These are phyloP conservation scores for Penicillium sp. DNA, from an alignment of 2,329 filamentous ascomycete genomes.

Conservation along the genomic window DNA sequence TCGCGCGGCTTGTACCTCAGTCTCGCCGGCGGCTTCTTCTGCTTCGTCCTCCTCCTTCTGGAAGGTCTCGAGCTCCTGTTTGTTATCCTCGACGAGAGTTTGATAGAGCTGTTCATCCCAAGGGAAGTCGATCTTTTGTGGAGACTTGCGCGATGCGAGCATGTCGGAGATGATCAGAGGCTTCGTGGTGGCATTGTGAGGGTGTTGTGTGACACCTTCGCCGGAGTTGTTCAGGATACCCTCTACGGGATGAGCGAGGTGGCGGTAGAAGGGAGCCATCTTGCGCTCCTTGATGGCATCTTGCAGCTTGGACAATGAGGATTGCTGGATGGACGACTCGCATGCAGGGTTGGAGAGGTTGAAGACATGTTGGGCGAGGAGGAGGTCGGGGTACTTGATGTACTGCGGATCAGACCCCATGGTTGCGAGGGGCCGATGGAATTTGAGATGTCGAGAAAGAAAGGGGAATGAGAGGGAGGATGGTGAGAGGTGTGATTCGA, in stretches of 20 bases:
- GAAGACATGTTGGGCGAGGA: constrained; percentile 70
- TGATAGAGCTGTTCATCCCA: constrained; percentile 93
- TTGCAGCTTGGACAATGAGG: constrained; percentile 64
- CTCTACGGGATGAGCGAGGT: constrained; percentile 68
- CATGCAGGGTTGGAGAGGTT: constrained; percentile 66
- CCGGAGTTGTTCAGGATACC: constrained; percentile 79
- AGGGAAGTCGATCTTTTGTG: constrained; percentile 69
- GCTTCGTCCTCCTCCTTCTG: constrained; percentile 93
- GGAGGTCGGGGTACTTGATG: constrained; percentile 66
- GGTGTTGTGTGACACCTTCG: constrained; percentile 61
- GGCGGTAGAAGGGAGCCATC: constrained; percentile 70
- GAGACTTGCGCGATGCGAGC: constrained; percentile 71
- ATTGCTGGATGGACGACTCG: constrained; percentile 56
- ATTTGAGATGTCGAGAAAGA: background rate
- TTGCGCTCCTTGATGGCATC: constrained; percentile 67
- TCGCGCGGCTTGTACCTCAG: constrained; percentile 87
- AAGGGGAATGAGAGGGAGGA: constrained; percentile 9
- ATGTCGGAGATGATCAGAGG: constrained; percentile 69
- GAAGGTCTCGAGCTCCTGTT: constrained; percentile 73
- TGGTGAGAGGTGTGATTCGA: constrained; percentile 22
- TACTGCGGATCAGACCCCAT: constrained; percentile 68
- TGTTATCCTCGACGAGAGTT: constrained; percentile 75
- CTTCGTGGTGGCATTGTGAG: constrained; percentile 48
- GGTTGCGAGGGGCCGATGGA: constrained; percentile 41
- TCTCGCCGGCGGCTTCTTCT: constrained; percentile 93